A percentile compares a stretch with the other conserved stretches of the same genome.
phyloP scores from a whole-genome alignment of 2,329 filamentous ascomycete genomes.

The Diaporthe sp. region DNA sequence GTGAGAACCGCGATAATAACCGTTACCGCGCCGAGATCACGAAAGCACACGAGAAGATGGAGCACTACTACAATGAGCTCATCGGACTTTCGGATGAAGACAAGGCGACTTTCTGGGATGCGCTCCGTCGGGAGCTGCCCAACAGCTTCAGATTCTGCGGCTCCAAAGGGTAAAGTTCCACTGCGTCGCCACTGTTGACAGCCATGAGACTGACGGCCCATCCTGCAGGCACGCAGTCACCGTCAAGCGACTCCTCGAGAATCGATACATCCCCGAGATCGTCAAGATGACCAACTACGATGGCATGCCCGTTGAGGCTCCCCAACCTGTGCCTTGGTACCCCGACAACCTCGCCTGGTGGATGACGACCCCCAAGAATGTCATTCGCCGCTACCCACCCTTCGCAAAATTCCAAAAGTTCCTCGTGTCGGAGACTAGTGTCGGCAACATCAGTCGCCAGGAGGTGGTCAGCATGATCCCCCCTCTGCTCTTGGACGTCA shows the following conservation, averaged over 20 bases:
- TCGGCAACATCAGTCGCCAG: slow-evolving; percentile 97
- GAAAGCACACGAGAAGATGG: slow-evolving; percentile 86
- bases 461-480: slow-evolving; percentile 99
- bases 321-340: slow-evolving; percentile 88
- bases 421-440: slow-evolving; percentile 94
- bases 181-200: neutral
- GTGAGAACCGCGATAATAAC: slow-evolving; percentile 56
- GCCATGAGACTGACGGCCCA: slow-evolving; percentile 29
- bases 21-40: slow-evolving; percentile 67
- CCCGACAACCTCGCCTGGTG: slow-evolving; percentile 95
- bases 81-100: slow-evolving; percentile 83
- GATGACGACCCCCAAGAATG: slow-evolving; percentile 98
- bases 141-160: slow-evolving; percentile 99
- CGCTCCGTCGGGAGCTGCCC: slow-evolving; percentile 85
- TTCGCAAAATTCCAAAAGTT: slow-evolving; percentile 98
- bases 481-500: slow-evolving; percentile 89
- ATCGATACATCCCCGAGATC: slow-evolving; percentile 91
- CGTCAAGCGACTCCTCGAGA: slow-evolving; percentile 88
- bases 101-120: slow-evolving; percentile 83
- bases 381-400: slow-evolving; percentile 91
- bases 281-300: slow-evolving; percentile 85
- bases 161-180: slow-evolving; percentile 78
- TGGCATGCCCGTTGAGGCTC: slow-evolving; percentile 83
- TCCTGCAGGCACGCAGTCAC: slow-evolving; percentile 81
- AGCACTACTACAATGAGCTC: slow-evolving; percentile 86